Base-by-base conservation (phyloP, 345 rosid species). In the Eucalyptus grandis region DNA sequence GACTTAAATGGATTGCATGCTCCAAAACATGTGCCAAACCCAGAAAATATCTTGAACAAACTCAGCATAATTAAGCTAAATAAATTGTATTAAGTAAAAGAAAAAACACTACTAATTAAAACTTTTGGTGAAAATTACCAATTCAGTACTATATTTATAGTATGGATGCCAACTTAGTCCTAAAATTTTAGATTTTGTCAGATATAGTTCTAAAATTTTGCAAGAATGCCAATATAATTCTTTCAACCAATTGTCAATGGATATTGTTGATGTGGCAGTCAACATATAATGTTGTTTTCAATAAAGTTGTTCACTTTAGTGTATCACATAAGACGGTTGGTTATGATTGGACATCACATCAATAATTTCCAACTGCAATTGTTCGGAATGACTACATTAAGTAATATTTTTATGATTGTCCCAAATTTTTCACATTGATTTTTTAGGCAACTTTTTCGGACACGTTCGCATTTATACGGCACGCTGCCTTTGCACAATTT, bases 341-440 rank as follows among this genome's bases (percentile, higher is more conserved):
- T 13, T 0, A 77, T 40, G 47, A 40, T 2, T 11, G 4, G 26
- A 19, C 3, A 1, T 4, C 8, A 0, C 27, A 7, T 22, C 9
- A 0, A 4, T 24, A 40, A 77, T 40, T 21, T 77, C 1, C 9
- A 3, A 5, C 2, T 2, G 4, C 9, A 40, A 40, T 37, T 6
- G 30, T 53, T 53, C 2, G 5, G 58, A 53, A 53, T 26, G 58
- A 53, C 58, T 21, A 8, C 10, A 8, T 8, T 21, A 53, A 53
- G 40, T 31, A 69, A 16, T 11, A 72, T 72, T 34, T 11, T 37
- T 26, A 6, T 1, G 3, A 9, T 72, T 72, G 12, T 77, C 30
- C 26, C 14, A 77, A 77, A 40, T 3, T 21, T 21, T 37, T 11
- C 30, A 6, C 27, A 5, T 6, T 11, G 46, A 16, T 21, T 6